These are phyloP conservation scores for Pseudogymnoascus sp. DNA, from an alignment of 2,329 filamentous ascomycete genomes.

Conservation along the genomic window DNA sequence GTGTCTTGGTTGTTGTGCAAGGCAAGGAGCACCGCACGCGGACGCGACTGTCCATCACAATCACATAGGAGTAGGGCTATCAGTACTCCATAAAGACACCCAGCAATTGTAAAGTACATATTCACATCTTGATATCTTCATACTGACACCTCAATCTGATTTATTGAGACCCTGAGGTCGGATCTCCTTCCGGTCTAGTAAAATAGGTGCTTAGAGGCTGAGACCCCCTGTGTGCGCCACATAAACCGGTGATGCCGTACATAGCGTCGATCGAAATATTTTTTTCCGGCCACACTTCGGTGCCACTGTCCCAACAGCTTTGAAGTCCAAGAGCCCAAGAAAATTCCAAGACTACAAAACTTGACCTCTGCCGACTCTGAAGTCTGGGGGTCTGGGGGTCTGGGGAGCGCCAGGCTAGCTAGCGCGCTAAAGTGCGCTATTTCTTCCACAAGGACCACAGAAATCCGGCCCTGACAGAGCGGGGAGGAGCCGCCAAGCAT, in stretches of 20 bases:
- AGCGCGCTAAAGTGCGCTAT: neutral
- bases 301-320: neutral
- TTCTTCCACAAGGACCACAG: neutral
- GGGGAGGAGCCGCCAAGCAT: neutral
- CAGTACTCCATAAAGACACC: neutral
- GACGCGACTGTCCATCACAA: neutral
- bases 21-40: neutral
- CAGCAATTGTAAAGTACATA: neutral
- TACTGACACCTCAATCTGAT: neutral
- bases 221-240: neutral
- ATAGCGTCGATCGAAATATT: conserved; percentile 2
- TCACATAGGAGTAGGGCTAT: neutral
- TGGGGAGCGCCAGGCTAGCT: neutral
- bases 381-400: neutral
- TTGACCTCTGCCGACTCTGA: neutral
- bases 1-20: neutral
- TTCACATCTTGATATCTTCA: neutral
- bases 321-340: neutral
- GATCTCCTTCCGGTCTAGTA: neutral
- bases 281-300: neutral
- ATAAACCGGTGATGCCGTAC: neutral
- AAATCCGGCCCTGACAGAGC: neutral
- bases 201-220: neutral
- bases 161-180: neutral
- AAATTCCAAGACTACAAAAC: neutral